Base-by-base conservation (phyloP, 2,329 filamentous ascomycete species). In the Cadophora malorum region DNA sequence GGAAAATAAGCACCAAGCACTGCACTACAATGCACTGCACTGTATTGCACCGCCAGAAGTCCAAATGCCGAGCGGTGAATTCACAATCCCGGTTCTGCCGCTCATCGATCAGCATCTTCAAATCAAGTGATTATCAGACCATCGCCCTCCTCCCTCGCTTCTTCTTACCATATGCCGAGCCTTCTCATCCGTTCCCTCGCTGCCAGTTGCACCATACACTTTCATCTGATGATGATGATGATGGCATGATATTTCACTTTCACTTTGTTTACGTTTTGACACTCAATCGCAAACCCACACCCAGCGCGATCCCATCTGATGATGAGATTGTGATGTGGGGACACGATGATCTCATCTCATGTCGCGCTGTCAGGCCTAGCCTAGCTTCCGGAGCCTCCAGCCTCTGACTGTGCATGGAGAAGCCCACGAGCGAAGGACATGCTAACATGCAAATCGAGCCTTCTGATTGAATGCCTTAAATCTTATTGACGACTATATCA, bases 301-400 rank as follows among this genome's bases (percentile, higher is more conserved):
- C 21, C 53, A 8, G 28, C 14, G 35, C 53, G 12, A 56, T 31
- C 52, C 19, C 25, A 60, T 60, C 38, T 23, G 19, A 60, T 33
- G 12, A 60, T 41, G 38, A 38, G 35, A 31, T 25, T 47, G 16
- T 4, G 25, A 4, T 28, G 38, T 62, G 41, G 33, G 14, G 41
- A 49, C 41, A 28, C 38, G 59, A 62, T 62, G 59, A 62, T 62
- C 59, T 62, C 59, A 62, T 61, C 58, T 49, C 58, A 61, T 49
- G 23, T 50, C 41, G 59, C 59, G 23, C 25, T 49, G 58, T 47
- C 41, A 47, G 9, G 4, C 35, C 58, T 61, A n/a, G 56, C 56
- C 55, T 58, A 38, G n/a, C 55, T 38, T n/a, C 53, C 31, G 19
- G 28, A 49, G 45, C n/a, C 45, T 49, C 45, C 19, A 55, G 52